phyloP scores from a whole-genome alignment of 345 rosid genomes.

The Eucalyptus shirleyi region DNA sequence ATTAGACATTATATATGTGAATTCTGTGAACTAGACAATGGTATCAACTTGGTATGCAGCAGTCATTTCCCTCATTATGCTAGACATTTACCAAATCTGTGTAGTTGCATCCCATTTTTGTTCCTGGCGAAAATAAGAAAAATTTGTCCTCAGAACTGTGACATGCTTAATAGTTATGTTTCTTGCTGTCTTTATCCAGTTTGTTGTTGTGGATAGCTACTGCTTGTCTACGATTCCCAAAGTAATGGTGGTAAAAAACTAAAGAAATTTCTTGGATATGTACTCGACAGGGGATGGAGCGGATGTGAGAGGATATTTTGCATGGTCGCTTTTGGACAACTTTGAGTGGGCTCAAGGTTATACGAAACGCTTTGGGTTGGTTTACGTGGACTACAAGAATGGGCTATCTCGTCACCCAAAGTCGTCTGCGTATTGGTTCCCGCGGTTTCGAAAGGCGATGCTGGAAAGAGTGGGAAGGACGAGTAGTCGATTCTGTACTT shows the following conservation, averaged over 20 bases:
- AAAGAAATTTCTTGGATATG: not conserved
- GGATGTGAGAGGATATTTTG: conserved; percentile 85
- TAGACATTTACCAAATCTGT: not conserved
- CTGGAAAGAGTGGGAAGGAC: conserved; percentile 27
- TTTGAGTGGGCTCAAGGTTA: conserved; percentile 95
- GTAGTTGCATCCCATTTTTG: not conserved
- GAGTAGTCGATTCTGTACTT: not conserved
- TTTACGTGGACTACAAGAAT: conserved; percentile 85
- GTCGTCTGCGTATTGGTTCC: conserved; percentile 90
- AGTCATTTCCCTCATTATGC: not conserved
- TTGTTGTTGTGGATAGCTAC: not conserved
- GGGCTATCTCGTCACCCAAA: conserved; percentile 69
- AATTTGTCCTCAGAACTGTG: not conserved
- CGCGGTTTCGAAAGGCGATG: conserved; percentile 44
- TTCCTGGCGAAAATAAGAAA: not conserved
- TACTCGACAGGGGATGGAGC: conserved; percentile 67
- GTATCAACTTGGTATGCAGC: not conserved
- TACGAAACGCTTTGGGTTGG: conserved; percentile 80
- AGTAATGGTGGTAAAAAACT: not conserved
- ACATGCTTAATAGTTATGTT: not conserved
- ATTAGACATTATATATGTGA: not conserved
- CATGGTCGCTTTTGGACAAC: conserved; percentile 89
- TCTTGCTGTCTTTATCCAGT: not conserved
- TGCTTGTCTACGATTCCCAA: not conserved
- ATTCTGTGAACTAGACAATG: not conserved